Percentiles rank a stretch among this genome's conserved stretches.
These are phyloP conservation scores for Phaffomyces antillensis DNA, from an alignment of 805 yeast genomes.

Conservation along the genomic window DNA sequence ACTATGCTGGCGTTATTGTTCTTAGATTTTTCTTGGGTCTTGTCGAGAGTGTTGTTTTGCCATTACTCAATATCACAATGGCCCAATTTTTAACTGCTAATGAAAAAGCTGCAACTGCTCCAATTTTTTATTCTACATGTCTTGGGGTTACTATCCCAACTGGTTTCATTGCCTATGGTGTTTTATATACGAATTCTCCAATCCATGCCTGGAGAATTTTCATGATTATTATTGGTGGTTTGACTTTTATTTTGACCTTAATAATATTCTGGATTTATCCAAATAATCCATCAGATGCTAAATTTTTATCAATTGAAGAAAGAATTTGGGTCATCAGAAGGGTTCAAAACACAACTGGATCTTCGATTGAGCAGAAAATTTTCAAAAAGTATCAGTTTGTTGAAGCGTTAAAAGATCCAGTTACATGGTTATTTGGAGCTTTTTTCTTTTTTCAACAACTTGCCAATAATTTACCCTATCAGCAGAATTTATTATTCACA, in stretches of 20 bases:
- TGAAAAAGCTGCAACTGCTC: constrained; percentile 46
- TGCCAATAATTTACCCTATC: constrained; percentile 48
- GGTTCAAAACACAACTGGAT: constrained; percentile 30
- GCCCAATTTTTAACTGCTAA: constrained; percentile 41
- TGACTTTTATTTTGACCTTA: constrained; percentile 36
- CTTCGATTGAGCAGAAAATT: constrained; percentile 36
- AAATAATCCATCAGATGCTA: constrained; percentile 47
- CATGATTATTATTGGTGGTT: constrained; percentile 48
- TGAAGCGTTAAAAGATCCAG: constrained; percentile 39
- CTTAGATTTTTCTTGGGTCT: constrained; percentile 47
- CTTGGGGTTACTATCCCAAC: constrained; percentile 45
- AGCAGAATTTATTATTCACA: constrained; percentile 41
- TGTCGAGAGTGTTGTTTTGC: constrained; percentile 38
- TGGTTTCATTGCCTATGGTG: constrained; percentile 41
- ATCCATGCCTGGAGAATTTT: constrained; percentile 44
- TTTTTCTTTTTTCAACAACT: constrained; percentile 36
- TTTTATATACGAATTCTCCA: constrained; percentile 22
- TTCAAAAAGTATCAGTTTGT: constrained; percentile 35
- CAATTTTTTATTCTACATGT: constrained; percentile 46
- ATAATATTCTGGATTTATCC: constrained; percentile 40
- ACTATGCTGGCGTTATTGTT: constrained; percentile 39
- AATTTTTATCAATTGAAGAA: constrained; percentile 40
- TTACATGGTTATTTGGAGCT: constrained; percentile 28
- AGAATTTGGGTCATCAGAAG: constrained; percentile 43
- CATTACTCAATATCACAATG: constrained; percentile 40